Conservation (phyloP, 2,329 filamentous ascomycete species). For the Paecilomyces fulvus region DNA sequence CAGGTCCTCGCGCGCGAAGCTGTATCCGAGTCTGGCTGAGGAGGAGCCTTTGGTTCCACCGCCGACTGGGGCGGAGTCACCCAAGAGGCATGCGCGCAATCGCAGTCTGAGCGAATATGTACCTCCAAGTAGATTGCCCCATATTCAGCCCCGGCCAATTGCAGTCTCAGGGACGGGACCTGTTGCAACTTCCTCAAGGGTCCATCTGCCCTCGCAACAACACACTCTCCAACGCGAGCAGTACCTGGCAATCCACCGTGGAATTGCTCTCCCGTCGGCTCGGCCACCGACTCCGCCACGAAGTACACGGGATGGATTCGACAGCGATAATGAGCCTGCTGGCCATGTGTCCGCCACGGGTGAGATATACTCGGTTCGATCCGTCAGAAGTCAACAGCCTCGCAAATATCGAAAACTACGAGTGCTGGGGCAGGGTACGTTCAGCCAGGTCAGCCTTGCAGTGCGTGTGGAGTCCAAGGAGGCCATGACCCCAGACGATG, state of each 20-base stretch:
- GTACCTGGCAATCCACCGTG: constrained; percentile 69
- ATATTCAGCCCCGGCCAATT: constrained; percentile 59
- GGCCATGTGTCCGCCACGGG: constrained; percentile 13
- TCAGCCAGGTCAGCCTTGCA: constrained; percentile 87
- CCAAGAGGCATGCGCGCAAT: constrained; percentile 54
- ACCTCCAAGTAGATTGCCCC: constrained; percentile 59
- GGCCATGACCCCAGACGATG: constrained; percentile 32
- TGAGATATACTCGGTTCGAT: constrained; percentile 64
- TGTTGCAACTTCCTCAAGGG: constrained; percentile 40
- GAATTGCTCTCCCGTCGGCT: constrained; percentile 52
- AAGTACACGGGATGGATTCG: constrained; percentile 54
- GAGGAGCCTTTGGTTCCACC: not conserved
- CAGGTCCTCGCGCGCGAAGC: constrained; percentile 21
- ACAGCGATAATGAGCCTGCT: constrained; percentile 40
- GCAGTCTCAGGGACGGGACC: constrained; percentile 58
- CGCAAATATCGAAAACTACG: constrained; percentile 73
- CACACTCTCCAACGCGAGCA: constrained; percentile 62
- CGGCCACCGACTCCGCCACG: constrained; percentile 73
- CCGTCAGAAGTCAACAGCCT: constrained; percentile 58
- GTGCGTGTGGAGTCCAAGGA: constrained; percentile 61
- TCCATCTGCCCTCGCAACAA: constrained; percentile 33
- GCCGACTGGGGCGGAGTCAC: constrained; percentile 6
- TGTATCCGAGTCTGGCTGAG: constrained; percentile 31
- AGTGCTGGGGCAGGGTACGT: constrained; percentile 82
- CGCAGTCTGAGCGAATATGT: constrained; percentile 84